Evolutionary conservation across 441 rosid genomes (phyloP), one percentile per base, ranked within the genome.

Genomic region (Brassica balearica): DNA sequence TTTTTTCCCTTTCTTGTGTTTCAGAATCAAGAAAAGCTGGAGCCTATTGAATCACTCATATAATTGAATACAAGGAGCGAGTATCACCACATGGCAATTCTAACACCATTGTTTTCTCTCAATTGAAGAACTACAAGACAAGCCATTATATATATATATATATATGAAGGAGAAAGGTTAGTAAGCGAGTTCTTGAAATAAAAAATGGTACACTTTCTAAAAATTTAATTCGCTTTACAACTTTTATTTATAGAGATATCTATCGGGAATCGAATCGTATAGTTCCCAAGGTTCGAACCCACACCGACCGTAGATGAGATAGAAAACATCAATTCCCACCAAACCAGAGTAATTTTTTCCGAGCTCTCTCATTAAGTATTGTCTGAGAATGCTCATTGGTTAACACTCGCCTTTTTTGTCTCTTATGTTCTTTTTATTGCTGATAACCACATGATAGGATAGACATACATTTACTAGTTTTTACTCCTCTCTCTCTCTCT

Each of bases 51-150:
- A 75, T 20, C 48, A 36, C 59, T 67, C 61, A 75, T 76, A 82
- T 78, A 77, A 84, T 75, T 73, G 80, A 79, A 77, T 70, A 76
- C 74, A 63, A 72, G 22, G 75, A 79, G 73, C 64, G 84, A 80
- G 73, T 70, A 38, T 73, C 74, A 82, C 86, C 84, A 81, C 87
- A 79, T 87, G 83, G 85, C 79, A 81, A 79, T 67, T 71, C 59
- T 64, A 65, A 71, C 76, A 75, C 81, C 85, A 73, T 82, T 69
- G 80, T 80, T 79, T 71, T 82, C 82, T 67, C 71, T 77, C 76
- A 79, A 82, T 83, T 82, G 23, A 70, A 81, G 69, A 75, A 73
- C 86, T 80, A 84, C 72, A 80, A 63, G 90, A 88, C 92, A 85
- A 78, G 10, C 32, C 66, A 76, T 69, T 75, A 81, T 85, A 82